These are phyloP conservation scores for Fraxinus ornus DNA, from an alignment of 305 asterid genomes.

Conservation along the genomic window DNA sequence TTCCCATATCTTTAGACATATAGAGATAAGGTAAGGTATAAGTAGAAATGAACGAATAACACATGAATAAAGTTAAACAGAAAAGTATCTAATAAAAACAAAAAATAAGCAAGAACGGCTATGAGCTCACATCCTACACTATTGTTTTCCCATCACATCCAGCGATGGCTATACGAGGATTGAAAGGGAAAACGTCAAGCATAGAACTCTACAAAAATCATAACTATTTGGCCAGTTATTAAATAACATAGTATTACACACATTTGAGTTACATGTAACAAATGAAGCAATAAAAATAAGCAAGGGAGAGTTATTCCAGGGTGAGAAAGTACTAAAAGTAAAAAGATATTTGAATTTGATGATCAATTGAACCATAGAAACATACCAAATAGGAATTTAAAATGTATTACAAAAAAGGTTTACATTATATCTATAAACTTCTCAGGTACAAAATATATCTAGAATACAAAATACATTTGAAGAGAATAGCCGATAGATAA, in stretches of 20 bases:
- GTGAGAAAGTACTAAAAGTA: not conserved
- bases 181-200: conserved; percentile 93
- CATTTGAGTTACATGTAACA: not conserved
- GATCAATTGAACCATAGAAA: not conserved
- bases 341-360: not conserved
- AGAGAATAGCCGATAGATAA: not conserved
- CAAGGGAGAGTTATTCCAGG: not conserved
- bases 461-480: not conserved
- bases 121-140: conserved; percentile 90
- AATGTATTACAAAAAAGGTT: not conserved
- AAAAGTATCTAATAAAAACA: conserved; percentile 14
- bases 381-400: not conserved
- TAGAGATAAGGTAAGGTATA: conserved; percentile 20
- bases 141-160: conserved; percentile 98
- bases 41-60: conserved; percentile 6
- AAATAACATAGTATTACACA: not conserved
- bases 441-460: not conserved
- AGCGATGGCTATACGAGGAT: conserved; percentile 97
- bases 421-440: not conserved
- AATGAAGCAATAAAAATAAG: not conserved
- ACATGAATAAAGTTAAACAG: not conserved
- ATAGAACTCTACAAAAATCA: conserved; percentile 63
- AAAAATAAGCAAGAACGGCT: conserved; percentile 15
- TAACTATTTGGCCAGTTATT: conserved; percentile 11
- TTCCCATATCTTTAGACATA: conserved; percentile 80